Evolutionary conservation across 345 rosid genomes (phyloP).

Genomic region (Gossypium ekmanianum): DNA sequence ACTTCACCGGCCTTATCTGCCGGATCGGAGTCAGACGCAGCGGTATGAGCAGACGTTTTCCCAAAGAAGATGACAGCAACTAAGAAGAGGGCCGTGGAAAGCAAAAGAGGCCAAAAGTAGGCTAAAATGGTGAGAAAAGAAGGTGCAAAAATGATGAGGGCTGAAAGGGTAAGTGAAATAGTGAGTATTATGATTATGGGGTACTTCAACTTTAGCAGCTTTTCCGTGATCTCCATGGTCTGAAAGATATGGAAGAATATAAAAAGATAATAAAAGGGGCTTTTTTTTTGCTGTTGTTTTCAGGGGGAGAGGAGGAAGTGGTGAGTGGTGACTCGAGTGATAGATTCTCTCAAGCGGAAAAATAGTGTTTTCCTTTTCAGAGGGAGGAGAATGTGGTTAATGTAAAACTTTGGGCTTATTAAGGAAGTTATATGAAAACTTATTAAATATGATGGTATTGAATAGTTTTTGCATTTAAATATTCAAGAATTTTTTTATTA

Average conservation of each 20-base stretch:
- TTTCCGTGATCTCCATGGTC: slow-evolving; percentile 56
- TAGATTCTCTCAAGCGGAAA: not conserved
- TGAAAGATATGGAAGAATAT: not conserved
- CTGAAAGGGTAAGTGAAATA: slow-evolving; percentile 7
- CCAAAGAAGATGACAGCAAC: slow-evolving; percentile 65
- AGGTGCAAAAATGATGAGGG: slow-evolving; percentile 45
- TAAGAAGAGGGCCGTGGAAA: slow-evolving; percentile 89
- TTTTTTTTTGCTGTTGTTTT: too few species aligned
- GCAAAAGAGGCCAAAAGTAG: slow-evolving; percentile 82
- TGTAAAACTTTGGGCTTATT: too few species aligned
- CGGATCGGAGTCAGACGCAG: slow-evolving; percentile 32
- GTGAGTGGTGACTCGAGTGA: not conserved
- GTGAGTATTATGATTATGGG: slow-evolving; percentile 41
- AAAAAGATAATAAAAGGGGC: too few species aligned
- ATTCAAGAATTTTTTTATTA: too few species aligned
- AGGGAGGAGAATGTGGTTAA: too few species aligned
- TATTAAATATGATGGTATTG: too few species aligned
- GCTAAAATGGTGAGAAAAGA: slow-evolving; percentile 62
- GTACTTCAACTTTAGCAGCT: slow-evolving; percentile 51
- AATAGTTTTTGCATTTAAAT: too few species aligned
- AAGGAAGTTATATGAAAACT: too few species aligned
- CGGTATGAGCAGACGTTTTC: slow-evolving; percentile 34
- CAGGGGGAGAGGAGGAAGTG: too few species aligned
- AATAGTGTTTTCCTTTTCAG: not conserved
- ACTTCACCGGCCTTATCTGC: slow-evolving; percentile 49